A percentile compares a stretch with the other conserved stretches of the same genome.
phyloP scores from a whole-genome alignment of 2,329 filamentous ascomycete species.

The Neonectria hederae region DNA sequence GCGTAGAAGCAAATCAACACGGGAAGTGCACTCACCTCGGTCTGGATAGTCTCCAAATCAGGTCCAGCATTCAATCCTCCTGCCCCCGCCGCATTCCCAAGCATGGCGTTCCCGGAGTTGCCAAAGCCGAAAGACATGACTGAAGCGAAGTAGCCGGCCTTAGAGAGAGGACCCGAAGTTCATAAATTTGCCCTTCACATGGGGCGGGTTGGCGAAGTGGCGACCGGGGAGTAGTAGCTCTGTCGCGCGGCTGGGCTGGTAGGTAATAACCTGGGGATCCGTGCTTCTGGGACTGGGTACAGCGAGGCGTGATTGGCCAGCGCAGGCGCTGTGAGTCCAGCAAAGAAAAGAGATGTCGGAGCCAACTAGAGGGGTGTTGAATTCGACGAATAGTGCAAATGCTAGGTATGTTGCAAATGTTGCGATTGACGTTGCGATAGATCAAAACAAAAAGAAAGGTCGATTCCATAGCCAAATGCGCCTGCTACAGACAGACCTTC shows the following conservation, averaged over 20 bases:
- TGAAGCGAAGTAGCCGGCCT: conserved; percentile 50
- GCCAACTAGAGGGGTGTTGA: conserved; percentile 4
- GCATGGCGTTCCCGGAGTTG: conserved; percentile 56
- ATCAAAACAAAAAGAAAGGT: neutral
- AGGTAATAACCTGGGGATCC: conserved; percentile 35
- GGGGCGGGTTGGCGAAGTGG: conserved; percentile 21
- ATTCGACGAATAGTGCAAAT: conserved; percentile 5
- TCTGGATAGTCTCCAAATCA: conserved; percentile 80
- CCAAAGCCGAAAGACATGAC: conserved; percentile 74
- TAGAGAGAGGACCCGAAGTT: conserved; percentile 39
- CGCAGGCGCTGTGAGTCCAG: conserved; percentile 18
- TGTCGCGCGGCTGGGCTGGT: conserved; percentile 28
- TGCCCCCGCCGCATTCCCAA: conserved; percentile 51
- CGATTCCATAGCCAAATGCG: neutral
- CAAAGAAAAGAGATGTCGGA: conserved; percentile 10
- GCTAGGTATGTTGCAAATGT: conserved; percentile 16
- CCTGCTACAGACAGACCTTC: conserved; percentile 14
- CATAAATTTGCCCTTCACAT: conserved; percentile 42
- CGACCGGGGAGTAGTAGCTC: conserved; percentile 34
- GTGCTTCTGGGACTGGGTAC: conserved; percentile 26
- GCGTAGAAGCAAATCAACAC: conserved; percentile 21
- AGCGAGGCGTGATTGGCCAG: conserved; percentile 35
- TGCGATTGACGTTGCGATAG: neutral
- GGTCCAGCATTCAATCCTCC: conserved; percentile 60
- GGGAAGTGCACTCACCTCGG: conserved; percentile 69